A percentile compares a stretch with the other conserved stretches of the same genome.
Evolutionary conservation across 2,329 filamentous ascomycete genomes (phyloP).

Genomic region (Parastagonospora avenae): DNA sequence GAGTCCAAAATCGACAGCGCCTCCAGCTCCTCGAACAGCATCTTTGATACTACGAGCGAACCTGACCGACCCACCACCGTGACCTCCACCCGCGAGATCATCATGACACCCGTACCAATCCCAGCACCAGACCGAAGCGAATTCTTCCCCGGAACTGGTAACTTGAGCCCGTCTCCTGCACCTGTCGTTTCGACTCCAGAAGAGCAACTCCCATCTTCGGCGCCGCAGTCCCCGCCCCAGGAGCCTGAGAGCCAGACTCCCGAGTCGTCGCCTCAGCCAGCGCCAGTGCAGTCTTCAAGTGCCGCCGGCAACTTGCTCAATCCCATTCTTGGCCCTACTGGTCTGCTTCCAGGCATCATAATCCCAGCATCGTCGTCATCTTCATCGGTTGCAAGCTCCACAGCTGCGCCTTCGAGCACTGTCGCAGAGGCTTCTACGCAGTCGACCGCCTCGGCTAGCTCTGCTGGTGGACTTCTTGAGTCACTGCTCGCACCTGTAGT

Average conservation of each 20-base stretch:
- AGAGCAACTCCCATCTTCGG: background rate
- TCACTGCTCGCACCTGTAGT: conserved; percentile 20
- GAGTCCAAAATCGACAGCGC: conserved; percentile 17
- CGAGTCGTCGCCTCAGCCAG: background rate
- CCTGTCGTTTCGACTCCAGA: conserved; percentile 4
- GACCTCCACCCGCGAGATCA: conserved; percentile 13
- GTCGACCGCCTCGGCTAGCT: conserved; percentile 1
- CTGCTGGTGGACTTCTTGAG: conserved; percentile 8
- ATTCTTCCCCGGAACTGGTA: conserved; percentile 9
- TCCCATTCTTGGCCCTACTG: conserved; percentile 8
- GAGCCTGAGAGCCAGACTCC: background rate
- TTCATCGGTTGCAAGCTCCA: background rate
- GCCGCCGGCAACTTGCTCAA: background rate
- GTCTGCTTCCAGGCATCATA: conserved; percentile 4
- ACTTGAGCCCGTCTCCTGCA: conserved; percentile 2
- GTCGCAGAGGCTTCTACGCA: background rate
- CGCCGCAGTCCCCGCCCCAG: background rate
- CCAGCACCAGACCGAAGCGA: conserved; percentile 13
- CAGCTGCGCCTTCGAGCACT: background rate
- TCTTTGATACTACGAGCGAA: conserved; percentile 4
- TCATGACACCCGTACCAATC: conserved; percentile 23
- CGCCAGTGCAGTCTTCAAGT: background rate
- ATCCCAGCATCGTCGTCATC: conserved; percentile 2
- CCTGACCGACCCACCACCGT: conserved; percentile 4
- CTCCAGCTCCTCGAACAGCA: conserved; percentile 14